These are phyloP conservation scores for Saccharum officinarum DNA, from an alignment of 176 grass and related monocot species.

Conservation along the genomic window DNA sequence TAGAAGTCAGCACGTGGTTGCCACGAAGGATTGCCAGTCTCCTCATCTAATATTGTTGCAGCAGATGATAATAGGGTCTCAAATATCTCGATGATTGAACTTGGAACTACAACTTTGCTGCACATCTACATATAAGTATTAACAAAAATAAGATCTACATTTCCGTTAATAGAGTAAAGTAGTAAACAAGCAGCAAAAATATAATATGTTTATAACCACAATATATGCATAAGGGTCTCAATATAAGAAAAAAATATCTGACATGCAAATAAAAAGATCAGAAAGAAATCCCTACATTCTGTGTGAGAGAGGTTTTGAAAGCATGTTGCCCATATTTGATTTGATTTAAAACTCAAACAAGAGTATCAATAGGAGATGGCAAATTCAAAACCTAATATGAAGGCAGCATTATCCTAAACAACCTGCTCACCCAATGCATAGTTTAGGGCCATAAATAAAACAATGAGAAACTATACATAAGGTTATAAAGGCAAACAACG, in stretches of 20 bases:
- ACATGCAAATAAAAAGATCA: constrained; percentile 11
- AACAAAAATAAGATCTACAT: constrained; percentile 17
- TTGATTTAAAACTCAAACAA: constrained; percentile 14
- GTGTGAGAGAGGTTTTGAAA: constrained; percentile 8
- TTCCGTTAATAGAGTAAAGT: constrained; percentile 14
- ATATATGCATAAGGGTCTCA: neutral
- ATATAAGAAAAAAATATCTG: constrained; percentile 20
- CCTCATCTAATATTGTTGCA: constrained; percentile 83
- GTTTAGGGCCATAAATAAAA: neutral
- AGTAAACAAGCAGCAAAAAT: constrained; percentile 27
- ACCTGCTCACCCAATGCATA: constrained; percentile 17
- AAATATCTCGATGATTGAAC: constrained; percentile 78
- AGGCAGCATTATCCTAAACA: neutral
- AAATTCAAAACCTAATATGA: constrained; percentile 30
- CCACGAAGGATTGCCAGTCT: constrained; percentile 86
- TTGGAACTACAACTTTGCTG: constrained; percentile 90
- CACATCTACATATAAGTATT: constrained; percentile 67
- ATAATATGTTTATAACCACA: neutral
- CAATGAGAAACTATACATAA: neutral
- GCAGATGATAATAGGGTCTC: constrained; percentile 90
- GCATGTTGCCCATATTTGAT: constrained; percentile 15
- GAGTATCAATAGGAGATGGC: constrained; percentile 2
- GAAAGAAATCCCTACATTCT: neutral
- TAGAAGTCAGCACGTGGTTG: constrained; percentile 94
- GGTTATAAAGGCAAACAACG: neutral